Percentiles rank a stretch among this genome's conserved stretches.
phyloP scores from a whole-genome alignment of 176 grass and related monocot species.

The Rhynchospora tenuis region DNA sequence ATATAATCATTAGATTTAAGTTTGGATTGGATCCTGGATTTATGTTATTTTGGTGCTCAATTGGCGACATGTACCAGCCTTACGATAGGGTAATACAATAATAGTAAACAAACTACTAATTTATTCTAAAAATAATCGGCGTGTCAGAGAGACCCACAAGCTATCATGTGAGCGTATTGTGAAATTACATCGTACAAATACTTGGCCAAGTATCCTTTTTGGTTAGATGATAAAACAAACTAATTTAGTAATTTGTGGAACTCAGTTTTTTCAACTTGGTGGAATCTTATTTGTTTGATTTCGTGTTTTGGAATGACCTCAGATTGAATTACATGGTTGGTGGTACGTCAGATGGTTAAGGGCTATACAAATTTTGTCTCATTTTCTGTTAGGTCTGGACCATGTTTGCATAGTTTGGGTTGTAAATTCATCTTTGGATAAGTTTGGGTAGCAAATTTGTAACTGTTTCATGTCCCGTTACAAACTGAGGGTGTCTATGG shows the following conservation, averaged over 20 bases:
- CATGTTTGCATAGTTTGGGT: background rate
- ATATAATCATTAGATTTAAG: background rate
- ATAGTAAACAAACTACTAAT: background rate
- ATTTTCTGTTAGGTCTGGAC: background rate
- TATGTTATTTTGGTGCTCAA: background rate
- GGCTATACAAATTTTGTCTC: background rate
- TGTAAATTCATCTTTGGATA: background rate
- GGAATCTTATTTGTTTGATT: background rate
- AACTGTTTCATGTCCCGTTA: no score
- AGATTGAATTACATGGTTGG: background rate
- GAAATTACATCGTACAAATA: background rate
- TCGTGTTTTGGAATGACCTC: background rate
- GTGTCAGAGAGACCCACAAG: slow-evolving; percentile 9
- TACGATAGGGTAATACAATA: background rate
- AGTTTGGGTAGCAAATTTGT: no score
- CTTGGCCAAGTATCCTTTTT: background rate
- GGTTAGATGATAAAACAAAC: background rate
- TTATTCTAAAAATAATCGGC: background rate
- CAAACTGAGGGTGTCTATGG: no score
- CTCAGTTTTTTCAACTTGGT: background rate
- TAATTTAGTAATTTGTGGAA: background rate
- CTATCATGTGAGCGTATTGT: background rate
- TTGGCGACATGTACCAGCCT: background rate
- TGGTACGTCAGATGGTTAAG: background rate
- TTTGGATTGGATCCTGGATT: background rate